Percentiles rank a stretch among this genome's conserved stretches.
phyloP scores from a whole-genome alignment of 306 rosid species.

The Inga leiocalycina region DNA sequence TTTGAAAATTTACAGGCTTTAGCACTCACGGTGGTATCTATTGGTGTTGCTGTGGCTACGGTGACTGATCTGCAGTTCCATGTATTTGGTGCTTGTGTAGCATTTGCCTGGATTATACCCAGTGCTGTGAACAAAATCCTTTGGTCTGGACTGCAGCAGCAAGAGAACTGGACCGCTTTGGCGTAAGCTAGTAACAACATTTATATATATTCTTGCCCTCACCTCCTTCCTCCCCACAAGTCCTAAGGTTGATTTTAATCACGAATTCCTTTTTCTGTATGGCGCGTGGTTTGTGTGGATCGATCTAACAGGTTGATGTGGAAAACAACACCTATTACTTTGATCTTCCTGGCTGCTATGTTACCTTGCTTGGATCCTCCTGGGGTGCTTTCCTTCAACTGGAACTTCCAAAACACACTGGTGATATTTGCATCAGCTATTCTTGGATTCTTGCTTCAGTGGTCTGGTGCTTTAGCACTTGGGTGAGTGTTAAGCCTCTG shows the following conservation, averaged over 20 bases:
- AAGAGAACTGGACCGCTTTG: slow-evolving; percentile 87
- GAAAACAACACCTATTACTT: slow-evolving; percentile 86
- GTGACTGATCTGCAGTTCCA: slow-evolving; percentile 85
- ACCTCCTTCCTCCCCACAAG: background rate
- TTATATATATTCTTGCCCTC: background rate
- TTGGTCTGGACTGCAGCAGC: slow-evolving; percentile 88
- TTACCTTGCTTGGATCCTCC: slow-evolving; percentile 86
- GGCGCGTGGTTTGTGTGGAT: slow-evolving; percentile 33
- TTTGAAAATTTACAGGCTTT: slow-evolving; percentile 59
- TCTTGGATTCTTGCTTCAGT: slow-evolving; percentile 91
- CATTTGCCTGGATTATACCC: slow-evolving; percentile 83
- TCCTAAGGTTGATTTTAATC: slow-evolving; percentile 13
- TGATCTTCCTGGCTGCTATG: slow-evolving; percentile 63
- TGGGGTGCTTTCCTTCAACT: slow-evolving; percentile 65
- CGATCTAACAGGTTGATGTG: slow-evolving; percentile 78
- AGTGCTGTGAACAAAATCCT: slow-evolving; percentile 85
- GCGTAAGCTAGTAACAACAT: slow-evolving; percentile 50
- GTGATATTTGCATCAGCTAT: slow-evolving; percentile 71
- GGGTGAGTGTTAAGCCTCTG: slow-evolving; percentile 63
- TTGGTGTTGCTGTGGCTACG: slow-evolving; percentile 85
- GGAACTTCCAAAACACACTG: slow-evolving; percentile 61
- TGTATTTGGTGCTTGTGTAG: slow-evolving; percentile 76
- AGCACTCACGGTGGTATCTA: slow-evolving; percentile 67
- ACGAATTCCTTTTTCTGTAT: background rate
- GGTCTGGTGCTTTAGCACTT: slow-evolving; percentile 90